Base-by-base conservation (phyloP, 1,284 basidiomycete genomes). In the Rhizoctonia solani region DNA sequence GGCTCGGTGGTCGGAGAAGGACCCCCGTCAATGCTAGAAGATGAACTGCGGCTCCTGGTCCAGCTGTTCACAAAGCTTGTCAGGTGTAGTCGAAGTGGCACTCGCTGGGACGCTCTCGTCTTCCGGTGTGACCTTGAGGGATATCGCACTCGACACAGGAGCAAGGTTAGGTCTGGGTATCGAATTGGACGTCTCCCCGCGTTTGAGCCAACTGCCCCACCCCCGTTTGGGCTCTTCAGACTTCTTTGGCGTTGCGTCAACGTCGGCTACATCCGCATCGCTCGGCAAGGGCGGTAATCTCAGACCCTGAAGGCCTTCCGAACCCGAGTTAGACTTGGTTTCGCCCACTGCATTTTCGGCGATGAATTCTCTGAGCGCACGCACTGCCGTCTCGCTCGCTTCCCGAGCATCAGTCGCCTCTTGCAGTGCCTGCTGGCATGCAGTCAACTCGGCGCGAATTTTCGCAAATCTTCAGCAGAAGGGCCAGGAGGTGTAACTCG, bases 311-410 rank as follows among this genome's bases (percentile, higher is more conserved):
- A 72, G 50, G 19, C 69, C 72, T 3, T 54, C 70, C 34, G 67
- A 70, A 59, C 69, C 69, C 44, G 32, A 47, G 70, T 68, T 68
- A 2, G 70, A 44, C 16, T 72, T 66, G n/a, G 74, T 69, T 53
- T 76, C 74, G 3, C 84, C 84, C 42, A 89, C 80, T 61, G 85
- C 85, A 73, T 88, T 85, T 72, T 90, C 87, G 23, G 87, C 85
- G 72, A 97, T 94, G 74, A 93, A 97, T 66, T 88, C 89, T 41
- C 93, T 83, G 37, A 97, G 79, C 0, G 90, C 90, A 66, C 85
- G 85, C 69, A 91, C 86, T 74, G 92, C 95, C 1, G 83, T 84
- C 71, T 97, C 93, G n/a, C 88, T 91, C 6, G 94, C 94, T 73
- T 91, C 86, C 49, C 86, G 82, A 1, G 91, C 92, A 75, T 97